Percentiles rank a stretch among this genome's conserved stretches.
Conservation (phyloP, 805 yeast species). For the Yamadazyma phyllophila region DNA sequence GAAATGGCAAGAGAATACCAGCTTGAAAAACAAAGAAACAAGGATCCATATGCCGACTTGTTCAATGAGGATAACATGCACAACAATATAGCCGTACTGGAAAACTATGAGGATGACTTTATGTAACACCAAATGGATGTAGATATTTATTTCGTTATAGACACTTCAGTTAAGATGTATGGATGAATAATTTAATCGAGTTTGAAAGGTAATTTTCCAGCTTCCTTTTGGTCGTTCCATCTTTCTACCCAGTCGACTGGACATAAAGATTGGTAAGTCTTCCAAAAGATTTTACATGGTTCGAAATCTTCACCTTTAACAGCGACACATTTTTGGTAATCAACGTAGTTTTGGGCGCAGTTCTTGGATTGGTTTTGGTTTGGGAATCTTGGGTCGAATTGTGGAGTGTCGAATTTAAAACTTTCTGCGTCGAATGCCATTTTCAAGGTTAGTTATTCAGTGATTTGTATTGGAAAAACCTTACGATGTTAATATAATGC, state of each 20-base stretch:
- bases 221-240: constrained; percentile 84
- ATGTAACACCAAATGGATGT: constrained; percentile 9
- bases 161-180: not conserved
- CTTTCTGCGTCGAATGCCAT: constrained; percentile 41
- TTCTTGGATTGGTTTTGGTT: constrained; percentile 96
- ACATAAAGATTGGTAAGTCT: constrained; percentile 83
- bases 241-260: constrained; percentile 82
- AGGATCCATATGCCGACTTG: constrained; percentile 33
- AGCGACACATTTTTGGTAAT: constrained; percentile 94
- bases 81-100: constrained; percentile 15
- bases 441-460: not conserved
- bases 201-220: constrained; percentile 46
- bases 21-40: constrained; percentile 36
- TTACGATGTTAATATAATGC: constrained; percentile 9
- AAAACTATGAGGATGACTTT: constrained; percentile 17
- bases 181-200: constrained; percentile 21
- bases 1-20: constrained; percentile 37
- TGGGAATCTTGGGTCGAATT: constrained; percentile 92
- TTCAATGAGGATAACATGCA: constrained; percentile 30
- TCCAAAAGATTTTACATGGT: constrained; percentile 94
- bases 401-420: constrained; percentile 43
- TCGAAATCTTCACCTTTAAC: constrained; percentile 98
- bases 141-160: constrained; percentile 2
- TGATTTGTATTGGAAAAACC: constrained; percentile 3
- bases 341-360: constrained; percentile 97